Evolutionary conservation across 345 rosid genomes (phyloP).

Genomic region (Eucalyptus marginata): DNA sequence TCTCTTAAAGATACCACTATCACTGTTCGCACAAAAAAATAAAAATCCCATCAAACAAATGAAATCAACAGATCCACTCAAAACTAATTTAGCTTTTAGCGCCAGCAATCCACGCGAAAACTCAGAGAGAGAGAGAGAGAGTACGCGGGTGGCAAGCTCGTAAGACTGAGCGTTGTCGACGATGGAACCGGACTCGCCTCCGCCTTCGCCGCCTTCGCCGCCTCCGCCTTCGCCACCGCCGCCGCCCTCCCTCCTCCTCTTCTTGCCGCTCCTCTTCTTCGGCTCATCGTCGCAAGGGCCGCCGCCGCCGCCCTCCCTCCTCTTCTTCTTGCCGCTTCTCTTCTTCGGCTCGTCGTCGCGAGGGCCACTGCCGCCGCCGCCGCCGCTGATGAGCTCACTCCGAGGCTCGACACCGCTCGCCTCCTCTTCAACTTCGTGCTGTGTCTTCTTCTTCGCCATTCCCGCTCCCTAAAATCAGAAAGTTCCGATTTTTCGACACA

Average conservation of each 20-base stretch:
- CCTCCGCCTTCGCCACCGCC: no score
- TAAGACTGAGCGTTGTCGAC: constrained; percentile 86
- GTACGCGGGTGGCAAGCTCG: constrained; percentile 85
- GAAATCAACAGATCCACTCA: no score
- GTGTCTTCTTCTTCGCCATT: constrained; percentile 58
- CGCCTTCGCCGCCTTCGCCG: constrained; percentile 6
- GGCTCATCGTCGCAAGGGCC: not conserved
- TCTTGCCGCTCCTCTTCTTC: not conserved
- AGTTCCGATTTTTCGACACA: no score
- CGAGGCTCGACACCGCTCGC: not conserved
- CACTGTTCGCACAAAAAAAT: no score
- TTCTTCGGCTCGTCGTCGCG: not conserved
- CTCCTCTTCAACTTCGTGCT: not conserved
- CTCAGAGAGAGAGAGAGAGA: not conserved
- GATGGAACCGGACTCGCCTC: constrained; percentile 71
- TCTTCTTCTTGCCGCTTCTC: not conserved
- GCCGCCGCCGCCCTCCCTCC: not conserved
- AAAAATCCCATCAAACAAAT: no score
- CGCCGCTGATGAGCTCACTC: constrained; percentile 1
- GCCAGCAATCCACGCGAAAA: no score
- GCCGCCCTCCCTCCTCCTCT: constrained; percentile 3
- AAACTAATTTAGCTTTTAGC: no score
- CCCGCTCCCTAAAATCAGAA: no score
- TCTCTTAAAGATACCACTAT: no score
- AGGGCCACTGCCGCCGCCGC: not conserved